Evolutionary conservation across 805 yeast species (phyloP).

Genomic region (Candida mattraensis): DNA sequence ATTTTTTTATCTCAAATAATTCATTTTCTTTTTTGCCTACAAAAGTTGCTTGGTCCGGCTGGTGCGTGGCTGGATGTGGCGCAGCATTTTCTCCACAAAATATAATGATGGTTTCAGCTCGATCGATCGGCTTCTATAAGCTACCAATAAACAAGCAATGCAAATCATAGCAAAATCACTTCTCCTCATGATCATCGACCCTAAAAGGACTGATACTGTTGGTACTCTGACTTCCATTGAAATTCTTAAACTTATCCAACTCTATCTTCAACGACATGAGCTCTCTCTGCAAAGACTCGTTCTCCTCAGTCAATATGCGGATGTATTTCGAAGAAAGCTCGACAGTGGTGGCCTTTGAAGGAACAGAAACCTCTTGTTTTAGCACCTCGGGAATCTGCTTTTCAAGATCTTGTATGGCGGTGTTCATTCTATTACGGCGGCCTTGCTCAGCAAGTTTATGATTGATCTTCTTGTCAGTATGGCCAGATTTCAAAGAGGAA

Average conservation of each 20-base stretch:
- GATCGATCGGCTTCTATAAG: too few species aligned
- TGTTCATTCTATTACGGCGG: conserved; percentile 87
- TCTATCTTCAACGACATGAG: conserved; percentile 35
- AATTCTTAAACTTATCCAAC: conserved; percentile 10
- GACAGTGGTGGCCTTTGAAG: conserved; percentile 93
- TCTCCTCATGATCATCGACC: conserved; percentile 13
- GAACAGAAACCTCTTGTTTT: conserved; percentile 59
- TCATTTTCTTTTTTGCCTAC: too few species aligned
- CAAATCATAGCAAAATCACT: not conserved
- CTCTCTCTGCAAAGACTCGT: conserved; percentile 37
- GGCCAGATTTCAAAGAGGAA: conserved; percentile 12
- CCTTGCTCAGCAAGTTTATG: conserved; percentile 98
- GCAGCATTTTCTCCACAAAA: too few species aligned
- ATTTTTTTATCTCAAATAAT: too few species aligned
- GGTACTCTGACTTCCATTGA: conserved; percentile 5
- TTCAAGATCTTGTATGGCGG: conserved; percentile 77
- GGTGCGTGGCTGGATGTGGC: too few species aligned
- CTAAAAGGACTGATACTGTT: conserved; percentile 23
- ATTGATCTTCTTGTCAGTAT: conserved; percentile 55
- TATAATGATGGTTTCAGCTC: too few species aligned
- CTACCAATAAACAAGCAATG: too few species aligned
- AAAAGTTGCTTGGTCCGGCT: too few species aligned
- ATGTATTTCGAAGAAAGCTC: conserved; percentile 83
- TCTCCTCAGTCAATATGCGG: conserved; percentile 40
- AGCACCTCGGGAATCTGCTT: conserved; percentile 62